A percentile compares a stretch with the other conserved stretches of the same genome.
Conservation (phyloP, 169 alveolate genomes). For the Cryptosporidium ubiquitum region DNA sequence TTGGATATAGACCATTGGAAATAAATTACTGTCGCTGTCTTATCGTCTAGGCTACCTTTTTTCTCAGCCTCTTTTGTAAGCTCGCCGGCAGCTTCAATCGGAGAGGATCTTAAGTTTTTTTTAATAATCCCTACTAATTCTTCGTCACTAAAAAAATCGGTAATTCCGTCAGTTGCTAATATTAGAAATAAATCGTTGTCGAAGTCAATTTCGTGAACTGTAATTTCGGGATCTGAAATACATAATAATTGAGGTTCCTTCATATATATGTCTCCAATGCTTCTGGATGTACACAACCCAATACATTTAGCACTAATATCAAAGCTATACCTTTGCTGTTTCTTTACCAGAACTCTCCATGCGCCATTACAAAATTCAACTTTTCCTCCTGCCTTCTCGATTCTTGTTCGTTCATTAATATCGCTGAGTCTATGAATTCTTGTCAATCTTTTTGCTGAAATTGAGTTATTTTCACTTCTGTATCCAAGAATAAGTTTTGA, state of each 20-base stretch:
- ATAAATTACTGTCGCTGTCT: slow-evolving; percentile 60
- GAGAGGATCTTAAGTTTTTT: slow-evolving; percentile 21
- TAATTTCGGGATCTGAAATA: slow-evolving; percentile 54
- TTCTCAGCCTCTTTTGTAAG: slow-evolving; percentile 53
- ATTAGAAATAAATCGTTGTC: slow-evolving; percentile 58
- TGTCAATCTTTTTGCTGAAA: slow-evolving; percentile 27
- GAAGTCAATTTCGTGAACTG: slow-evolving; percentile 34
- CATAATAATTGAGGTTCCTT: slow-evolving; percentile 50
- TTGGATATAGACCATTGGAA: slow-evolving; percentile 66
- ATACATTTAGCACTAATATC: slow-evolving; percentile 17
- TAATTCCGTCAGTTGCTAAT: slow-evolving; percentile 58
- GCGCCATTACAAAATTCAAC: slow-evolving; percentile 55
- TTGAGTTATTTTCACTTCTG: slow-evolving; percentile 2
- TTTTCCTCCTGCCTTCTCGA: slow-evolving; percentile 58
- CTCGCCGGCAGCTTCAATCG: slow-evolving; percentile 34
- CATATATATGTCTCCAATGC: slow-evolving; percentile 58
- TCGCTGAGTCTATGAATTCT: slow-evolving; percentile 34
- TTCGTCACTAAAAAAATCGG: slow-evolving; percentile 53
- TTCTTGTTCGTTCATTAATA: slow-evolving; percentile 36
- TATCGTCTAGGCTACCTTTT: slow-evolving; percentile 64
- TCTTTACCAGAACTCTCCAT: slow-evolving; percentile 59
- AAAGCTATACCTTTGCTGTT: slow-evolving; percentile 33
- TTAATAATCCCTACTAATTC: slow-evolving; percentile 23
- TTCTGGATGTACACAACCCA: slow-evolving; percentile 62
- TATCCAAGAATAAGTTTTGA: slow-evolving; percentile 59